A percentile compares a stretch with the other conserved stretches of the same genome.
Evolutionary conservation across 495 filamentous ascomycete species (phyloP).

Genomic region (Penicillium verhagenii): DNA sequence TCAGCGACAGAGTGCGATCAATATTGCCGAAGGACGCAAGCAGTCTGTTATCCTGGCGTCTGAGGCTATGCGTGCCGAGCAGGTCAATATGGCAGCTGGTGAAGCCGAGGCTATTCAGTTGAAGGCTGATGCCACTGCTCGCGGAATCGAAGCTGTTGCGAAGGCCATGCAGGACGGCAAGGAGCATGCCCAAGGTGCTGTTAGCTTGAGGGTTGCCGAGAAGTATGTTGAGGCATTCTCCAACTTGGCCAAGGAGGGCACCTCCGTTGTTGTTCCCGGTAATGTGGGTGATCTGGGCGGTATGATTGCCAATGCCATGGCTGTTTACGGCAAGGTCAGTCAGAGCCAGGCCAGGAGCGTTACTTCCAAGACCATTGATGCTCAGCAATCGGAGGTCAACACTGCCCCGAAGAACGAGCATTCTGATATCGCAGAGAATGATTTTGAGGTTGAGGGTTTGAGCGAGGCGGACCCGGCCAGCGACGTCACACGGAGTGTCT

Average conservation of each 20-base stretch:
- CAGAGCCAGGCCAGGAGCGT: slow-evolving; percentile 72
- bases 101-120: slow-evolving; percentile 91
- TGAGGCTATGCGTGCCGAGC: slow-evolving; percentile 84
- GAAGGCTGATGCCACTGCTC: slow-evolving; percentile 81
- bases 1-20: slow-evolving; percentile 94
- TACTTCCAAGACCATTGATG: slow-evolving; percentile 52
- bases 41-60: slow-evolving; percentile 93
- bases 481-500: slow-evolving; percentile 45
- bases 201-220: slow-evolving; percentile 88
- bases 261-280: slow-evolving; percentile 89
- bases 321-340: slow-evolving; percentile 92
- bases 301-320: slow-evolving; percentile 96
- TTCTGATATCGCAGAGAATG: background rate
- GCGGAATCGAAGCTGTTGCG: slow-evolving; percentile 83
- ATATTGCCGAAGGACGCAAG: slow-evolving; percentile 95
- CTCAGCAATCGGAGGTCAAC: slow-evolving; percentile 12
- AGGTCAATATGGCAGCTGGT: slow-evolving; percentile 87
- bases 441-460: slow-evolving; percentile 5
- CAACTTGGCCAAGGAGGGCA: slow-evolving; percentile 88
- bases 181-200: slow-evolving; percentile 72
- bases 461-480: slow-evolving; percentile 4
- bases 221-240: slow-evolving; percentile 97
- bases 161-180: slow-evolving; percentile 66
- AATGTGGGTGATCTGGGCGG: slow-evolving; percentile 96
- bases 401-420: background rate